These are phyloP conservation scores for Bryoerythrophyllum caledonicum DNA, from an alignment of 225 moss, liverwort and hornwort species.

Conservation along the genomic window DNA sequence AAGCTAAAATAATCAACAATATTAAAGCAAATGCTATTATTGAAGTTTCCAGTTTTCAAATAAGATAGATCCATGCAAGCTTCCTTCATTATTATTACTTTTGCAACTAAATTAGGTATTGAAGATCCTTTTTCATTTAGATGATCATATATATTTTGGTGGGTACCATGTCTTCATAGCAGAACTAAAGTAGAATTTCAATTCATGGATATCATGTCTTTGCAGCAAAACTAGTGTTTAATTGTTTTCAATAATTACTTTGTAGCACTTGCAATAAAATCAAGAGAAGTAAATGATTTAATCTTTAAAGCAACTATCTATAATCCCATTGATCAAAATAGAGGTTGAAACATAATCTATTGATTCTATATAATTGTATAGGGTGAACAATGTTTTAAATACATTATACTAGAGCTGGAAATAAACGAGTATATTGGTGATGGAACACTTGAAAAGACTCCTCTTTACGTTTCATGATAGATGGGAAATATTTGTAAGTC, in stretches of 20 bases:
- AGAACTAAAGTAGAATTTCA: no score
- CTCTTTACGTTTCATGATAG: slow-evolving; percentile 24
- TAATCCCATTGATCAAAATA: no score
- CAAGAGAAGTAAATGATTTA: background rate
- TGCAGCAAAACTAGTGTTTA: background rate
- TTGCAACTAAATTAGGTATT: no score
- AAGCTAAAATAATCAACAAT: background rate
- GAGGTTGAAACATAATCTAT: background rate
- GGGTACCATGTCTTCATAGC: background rate
- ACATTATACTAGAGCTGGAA: background rate
- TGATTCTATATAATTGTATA: background rate
- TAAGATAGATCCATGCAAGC: accelerated
- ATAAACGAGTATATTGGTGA: background rate
- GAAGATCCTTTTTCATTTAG: background rate
- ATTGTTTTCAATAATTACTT: background rate
- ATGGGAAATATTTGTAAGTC: slow-evolving; percentile 47
- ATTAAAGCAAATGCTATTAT: background rate
- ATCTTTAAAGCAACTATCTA: accelerated
- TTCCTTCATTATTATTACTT: background rate
- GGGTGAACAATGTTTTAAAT: background rate
- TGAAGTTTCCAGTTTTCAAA: background rate
- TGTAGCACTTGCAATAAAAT: no score
- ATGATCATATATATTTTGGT: background rate
- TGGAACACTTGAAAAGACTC: slow-evolving; percentile 21
- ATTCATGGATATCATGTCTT: no score